Conservation (phyloP, 2,329 filamentous ascomycete species). For the Fusarium foetens region DNA sequence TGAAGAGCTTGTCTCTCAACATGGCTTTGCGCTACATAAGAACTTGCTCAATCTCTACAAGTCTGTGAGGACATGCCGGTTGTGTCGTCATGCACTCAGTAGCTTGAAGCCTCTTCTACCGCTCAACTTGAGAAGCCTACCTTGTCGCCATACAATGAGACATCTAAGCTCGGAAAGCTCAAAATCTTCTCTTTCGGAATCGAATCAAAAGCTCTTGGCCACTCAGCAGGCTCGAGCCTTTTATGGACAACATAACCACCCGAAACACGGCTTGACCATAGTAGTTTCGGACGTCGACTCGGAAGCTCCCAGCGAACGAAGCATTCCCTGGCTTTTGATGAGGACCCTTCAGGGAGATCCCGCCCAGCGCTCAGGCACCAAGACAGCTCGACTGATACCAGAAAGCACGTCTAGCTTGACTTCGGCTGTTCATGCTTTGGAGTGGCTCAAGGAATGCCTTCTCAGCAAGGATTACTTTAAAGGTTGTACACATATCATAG, state of each 20-base stretch:
- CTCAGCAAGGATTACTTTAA: neutral
- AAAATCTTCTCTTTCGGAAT: accelerated
- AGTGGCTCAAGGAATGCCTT: conserved; percentile 2
- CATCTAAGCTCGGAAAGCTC: neutral
- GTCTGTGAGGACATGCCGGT: neutral
- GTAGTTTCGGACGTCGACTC: neutral
- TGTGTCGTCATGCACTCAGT: neutral
- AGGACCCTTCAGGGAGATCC: neutral
- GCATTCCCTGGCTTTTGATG: neutral
- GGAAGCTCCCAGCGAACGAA: accelerated
- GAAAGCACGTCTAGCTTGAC: neutral
- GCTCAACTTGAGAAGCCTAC: neutral
- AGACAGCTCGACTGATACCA: accelerated
- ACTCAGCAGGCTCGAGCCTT: neutral
- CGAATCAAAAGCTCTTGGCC: neutral
- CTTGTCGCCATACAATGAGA: neutral
- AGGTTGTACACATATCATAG: neutral
- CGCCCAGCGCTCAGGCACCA: accelerated
- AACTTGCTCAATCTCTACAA: neutral
- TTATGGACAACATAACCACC: neutral
- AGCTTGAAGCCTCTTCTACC: neutral
- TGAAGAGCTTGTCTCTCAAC: neutral
- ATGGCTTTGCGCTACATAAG: neutral
- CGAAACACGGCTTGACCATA: neutral
- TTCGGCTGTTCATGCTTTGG: neutral